Evolutionary conservation across 495 filamentous ascomycete species (phyloP), one percentile per base, ranked within the genome.

Genomic region (Aspergillus indologenus): DNA sequence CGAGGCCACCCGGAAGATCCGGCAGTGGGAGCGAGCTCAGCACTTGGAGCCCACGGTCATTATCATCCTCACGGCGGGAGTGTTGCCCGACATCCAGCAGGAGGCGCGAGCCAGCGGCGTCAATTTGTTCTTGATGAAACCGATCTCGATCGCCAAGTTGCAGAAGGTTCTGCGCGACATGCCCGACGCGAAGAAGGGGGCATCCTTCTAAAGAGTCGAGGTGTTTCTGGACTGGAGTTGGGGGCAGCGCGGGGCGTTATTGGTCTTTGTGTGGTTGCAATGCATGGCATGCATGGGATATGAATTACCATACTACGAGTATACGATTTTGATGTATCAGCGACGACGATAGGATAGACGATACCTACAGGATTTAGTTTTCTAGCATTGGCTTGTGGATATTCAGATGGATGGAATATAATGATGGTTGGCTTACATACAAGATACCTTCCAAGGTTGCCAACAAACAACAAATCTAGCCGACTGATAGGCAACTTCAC

Each of bases 101-200:
- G 85, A 88, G 46, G 84, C 86, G 0, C 75, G 76, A 57, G 75
- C 71, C 18, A 80, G 78, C 45, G 86, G 85, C 0, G 77, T 87
- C 23, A 80, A 89, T 65, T 58, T 84, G 15, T 88, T 87, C 61
- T 63, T 89, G 63, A 86, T 85, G 18, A 86, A 87, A 61, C 86
- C 86, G 1, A 81, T 85, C 0, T 64, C 65, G 1, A 65, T 76
- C 43, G 73, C 70, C 29, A 59, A 63, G n/a, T 21, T 69, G 5
- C 61, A 55, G 19, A 58, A 59, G n/a, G 58, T 65, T 46, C 21
- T 60, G 42, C 15, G 22, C n/a, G 15, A 59, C 4, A 29, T 59
- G 40, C 21, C 40, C 5, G 43, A 59, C 19, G 57, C 48, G 6
- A 40, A 59, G 40, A 40, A 40, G 34, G 34, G 34, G 34, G 34